phyloP scores from a whole-genome alignment of 1,284 basidiomycete genomes.

The Earliella scabrosa region DNA sequence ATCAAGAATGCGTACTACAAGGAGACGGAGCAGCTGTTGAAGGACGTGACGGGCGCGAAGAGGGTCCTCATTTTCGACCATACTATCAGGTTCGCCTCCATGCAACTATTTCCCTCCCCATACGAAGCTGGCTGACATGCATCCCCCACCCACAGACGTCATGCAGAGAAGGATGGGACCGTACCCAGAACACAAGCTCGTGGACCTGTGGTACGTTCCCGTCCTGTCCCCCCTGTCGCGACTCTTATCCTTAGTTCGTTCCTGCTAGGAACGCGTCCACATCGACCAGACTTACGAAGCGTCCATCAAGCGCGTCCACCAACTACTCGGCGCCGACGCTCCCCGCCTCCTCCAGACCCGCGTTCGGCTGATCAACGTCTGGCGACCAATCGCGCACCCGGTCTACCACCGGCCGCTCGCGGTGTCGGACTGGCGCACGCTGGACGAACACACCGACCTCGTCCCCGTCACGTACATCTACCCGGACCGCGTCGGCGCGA shows the following conservation, averaged over 20 bases:
- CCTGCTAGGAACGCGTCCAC: conserved; percentile 42
- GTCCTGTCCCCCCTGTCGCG: too few species aligned
- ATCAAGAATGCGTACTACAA: conserved; percentile 42
- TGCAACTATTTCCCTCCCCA: too few species aligned
- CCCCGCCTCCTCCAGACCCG: conserved; percentile 51
- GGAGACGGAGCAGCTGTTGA: conserved; percentile 46
- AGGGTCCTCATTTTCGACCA: conserved; percentile 48
- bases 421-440: conserved; percentile 47
- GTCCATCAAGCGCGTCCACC: conserved; percentile 51
- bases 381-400: conserved; percentile 52
- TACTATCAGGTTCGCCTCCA: conserved; percentile 16
- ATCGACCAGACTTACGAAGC: conserved; percentile 60
- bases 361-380: conserved; percentile 60
- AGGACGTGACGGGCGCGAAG: conserved; percentile 42
- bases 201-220: too few species aligned
- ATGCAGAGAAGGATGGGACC: too few species aligned
- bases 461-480: conserved; percentile 29
- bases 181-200: too few species aligned
- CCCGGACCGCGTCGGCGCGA: conserved; percentile 50
- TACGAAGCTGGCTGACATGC: too few species aligned
- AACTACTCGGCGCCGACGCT: conserved; percentile 48
- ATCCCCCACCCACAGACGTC: too few species aligned
- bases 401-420: conserved; percentile 54
- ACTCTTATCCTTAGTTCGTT: too few species aligned
- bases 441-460: conserved; percentile 27